These are phyloP conservation scores for Lachnellula cervina DNA, from an alignment of 2,329 filamentous ascomycete species.

Conservation along the genomic window DNA sequence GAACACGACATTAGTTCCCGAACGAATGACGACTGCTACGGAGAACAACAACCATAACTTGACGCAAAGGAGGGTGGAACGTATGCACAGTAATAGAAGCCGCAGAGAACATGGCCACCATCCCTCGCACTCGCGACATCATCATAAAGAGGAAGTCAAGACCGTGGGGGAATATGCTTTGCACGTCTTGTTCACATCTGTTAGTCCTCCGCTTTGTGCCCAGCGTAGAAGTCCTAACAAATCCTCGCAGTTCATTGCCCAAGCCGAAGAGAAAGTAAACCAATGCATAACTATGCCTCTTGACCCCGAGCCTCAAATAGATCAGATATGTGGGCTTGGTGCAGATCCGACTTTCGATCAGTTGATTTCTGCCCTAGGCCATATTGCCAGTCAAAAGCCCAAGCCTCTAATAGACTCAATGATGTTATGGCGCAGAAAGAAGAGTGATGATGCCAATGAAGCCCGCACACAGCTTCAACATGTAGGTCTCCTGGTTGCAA, in stretches of 20 bases:
- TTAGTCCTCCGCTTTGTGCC: conserved; percentile 38
- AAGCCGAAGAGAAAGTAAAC: conserved; percentile 94
- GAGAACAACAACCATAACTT: conserved; percentile 41
- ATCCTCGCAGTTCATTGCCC: conserved; percentile 69
- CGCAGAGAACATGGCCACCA: conserved; percentile 70
- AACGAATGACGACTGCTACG: conserved; percentile 35
- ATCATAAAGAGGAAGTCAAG: conserved; percentile 69
- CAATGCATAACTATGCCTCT: conserved; percentile 77
- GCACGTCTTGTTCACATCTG: conserved; percentile 91
- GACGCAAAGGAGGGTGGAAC: conserved; percentile 51
- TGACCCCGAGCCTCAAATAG: conserved; percentile 77
- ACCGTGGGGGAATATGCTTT: conserved; percentile 97
- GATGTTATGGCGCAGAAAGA: conserved; percentile 96
- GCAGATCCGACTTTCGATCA: conserved; percentile 89
- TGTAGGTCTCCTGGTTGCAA: conserved; percentile 17
- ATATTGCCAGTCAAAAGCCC: conserved; percentile 90
- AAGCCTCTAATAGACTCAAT: conserved; percentile 94
- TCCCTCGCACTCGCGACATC: conserved; percentile 57
- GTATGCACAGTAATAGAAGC: conserved; percentile 62
- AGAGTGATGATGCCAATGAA: conserved; percentile 80
- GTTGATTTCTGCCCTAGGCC: conserved; percentile 84
- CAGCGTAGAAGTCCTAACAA: conserved; percentile 30
- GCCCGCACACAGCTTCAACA: conserved; percentile 57
- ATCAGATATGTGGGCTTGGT: conserved; percentile 84
- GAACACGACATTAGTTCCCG: conserved; percentile 30